A percentile compares a stretch with the other conserved stretches of the same genome.
Conservation (phyloP, 805 yeast genomes). For the Diddensiella santjacobensis region DNA sequence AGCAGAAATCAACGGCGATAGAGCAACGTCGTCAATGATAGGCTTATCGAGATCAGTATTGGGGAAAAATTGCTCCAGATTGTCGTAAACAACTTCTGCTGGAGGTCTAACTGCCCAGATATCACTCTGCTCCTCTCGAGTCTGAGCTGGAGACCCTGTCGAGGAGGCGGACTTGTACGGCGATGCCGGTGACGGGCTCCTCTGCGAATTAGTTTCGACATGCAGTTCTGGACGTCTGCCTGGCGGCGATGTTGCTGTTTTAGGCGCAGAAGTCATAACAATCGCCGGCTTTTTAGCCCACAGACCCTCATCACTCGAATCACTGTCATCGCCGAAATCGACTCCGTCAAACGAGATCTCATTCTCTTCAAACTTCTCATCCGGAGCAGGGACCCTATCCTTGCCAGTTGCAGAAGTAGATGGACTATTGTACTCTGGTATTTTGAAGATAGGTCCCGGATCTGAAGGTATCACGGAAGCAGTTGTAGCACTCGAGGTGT, state of each 20-base stretch:
- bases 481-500: neutral
- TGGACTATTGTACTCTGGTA: conserved; percentile 11
- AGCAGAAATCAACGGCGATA: conserved; percentile 14
- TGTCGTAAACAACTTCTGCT: conserved; percentile 87
- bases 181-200: conserved; percentile 14
- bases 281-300: conserved; percentile 48
- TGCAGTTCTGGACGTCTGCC: conserved; percentile 12
- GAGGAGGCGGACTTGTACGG: conserved; percentile 12
- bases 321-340: conserved; percentile 32
- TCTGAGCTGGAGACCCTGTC: conserved; percentile 13
- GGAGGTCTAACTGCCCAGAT: conserved; percentile 87
- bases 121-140: conserved; percentile 17
- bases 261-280: conserved; percentile 16
- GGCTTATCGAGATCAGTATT: conserved; percentile 89
- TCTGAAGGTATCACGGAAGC: neutral
- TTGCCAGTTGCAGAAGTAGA: neutral
- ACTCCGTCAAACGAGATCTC: conserved; percentile 55
- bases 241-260: neutral
- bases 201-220: conserved; percentile 10
- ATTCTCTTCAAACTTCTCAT: conserved; percentile 64
- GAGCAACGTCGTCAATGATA: conserved; percentile 66
- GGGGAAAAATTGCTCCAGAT: conserved; percentile 89
- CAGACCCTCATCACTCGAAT: conserved; percentile 53
- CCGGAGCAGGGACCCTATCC: neutral
- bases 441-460: conserved; percentile 6